phyloP scores from a whole-genome alignment of 805 yeast genomes.

The Ogataea kodamae region DNA sequence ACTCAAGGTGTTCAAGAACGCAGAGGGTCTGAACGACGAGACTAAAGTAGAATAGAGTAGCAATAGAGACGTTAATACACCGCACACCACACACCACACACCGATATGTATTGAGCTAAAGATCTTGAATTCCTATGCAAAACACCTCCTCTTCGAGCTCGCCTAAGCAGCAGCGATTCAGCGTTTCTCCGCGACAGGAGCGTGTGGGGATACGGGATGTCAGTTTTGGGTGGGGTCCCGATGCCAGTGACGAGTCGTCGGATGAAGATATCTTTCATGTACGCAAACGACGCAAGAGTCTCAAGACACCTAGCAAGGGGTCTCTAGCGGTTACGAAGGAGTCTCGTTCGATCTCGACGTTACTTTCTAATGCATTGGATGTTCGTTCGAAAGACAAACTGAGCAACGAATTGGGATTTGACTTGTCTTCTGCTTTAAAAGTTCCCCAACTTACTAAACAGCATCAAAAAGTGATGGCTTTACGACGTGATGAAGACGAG shows the following conservation, averaged over 20 bases:
- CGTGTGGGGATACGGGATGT: conserved; percentile 4
- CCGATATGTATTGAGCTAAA: too few relatives aligned
- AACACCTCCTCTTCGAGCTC: neutral
- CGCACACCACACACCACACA: too few relatives aligned
- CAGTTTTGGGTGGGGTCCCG: conserved; percentile 2
- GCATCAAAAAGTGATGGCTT: conserved; percentile 12
- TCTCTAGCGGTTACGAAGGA: neutral
- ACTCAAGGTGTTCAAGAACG: conserved; percentile 67
- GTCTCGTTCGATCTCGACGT: conserved; percentile 5
- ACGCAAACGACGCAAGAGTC: conserved; percentile 3
- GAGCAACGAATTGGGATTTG: conserved; percentile 21
- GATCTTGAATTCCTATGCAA: too few relatives aligned
- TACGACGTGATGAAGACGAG: conserved; percentile 18
- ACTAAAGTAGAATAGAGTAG: neutral
- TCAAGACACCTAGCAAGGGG: neutral
- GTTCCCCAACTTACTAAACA: conserved; percentile 8
- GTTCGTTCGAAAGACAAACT: conserved; percentile 12
- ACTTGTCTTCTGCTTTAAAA: conserved; percentile 15
- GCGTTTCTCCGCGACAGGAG: conserved; percentile 6
- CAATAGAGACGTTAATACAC: too few relatives aligned
- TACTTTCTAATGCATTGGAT: conserved; percentile 7
- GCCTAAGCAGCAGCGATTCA: conserved; percentile 12
- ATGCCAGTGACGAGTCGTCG: conserved; percentile 5
- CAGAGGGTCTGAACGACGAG: conserved; percentile 42
- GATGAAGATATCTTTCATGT: conserved; percentile 13